Conservation (phyloP, 768 basidiomycete genomes). For the Lentinula raphanica region DNA sequence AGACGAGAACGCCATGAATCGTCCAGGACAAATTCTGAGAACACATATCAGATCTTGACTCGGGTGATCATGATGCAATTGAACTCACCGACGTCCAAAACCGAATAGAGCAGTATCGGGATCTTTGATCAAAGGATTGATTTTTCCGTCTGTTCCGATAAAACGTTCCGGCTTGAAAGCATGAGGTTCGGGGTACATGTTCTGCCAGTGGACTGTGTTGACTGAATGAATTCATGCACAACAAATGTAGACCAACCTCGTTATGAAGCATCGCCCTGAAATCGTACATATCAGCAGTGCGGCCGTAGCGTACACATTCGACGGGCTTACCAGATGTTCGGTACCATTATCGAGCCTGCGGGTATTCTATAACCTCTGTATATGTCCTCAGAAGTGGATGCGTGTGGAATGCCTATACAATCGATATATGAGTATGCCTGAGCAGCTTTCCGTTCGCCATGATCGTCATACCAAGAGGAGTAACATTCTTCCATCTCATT, state of each 20-base stretch:
- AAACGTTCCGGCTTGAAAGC: slow-evolving; percentile 24
- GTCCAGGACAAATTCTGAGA: slow-evolving; percentile 10
- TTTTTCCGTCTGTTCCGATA: slow-evolving; percentile 12
- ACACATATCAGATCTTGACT: too few relatives aligned
- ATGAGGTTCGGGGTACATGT: slow-evolving; percentile 21
- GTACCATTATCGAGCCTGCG: slow-evolving; percentile 22
- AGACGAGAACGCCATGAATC: slow-evolving; percentile 7
- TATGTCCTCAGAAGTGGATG: slow-evolving; percentile 19
- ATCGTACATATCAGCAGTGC: background rate
- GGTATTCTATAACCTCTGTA: slow-evolving; percentile 24
- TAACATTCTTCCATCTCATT: slow-evolving; percentile 8
- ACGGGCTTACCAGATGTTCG: slow-evolving; percentile 20
- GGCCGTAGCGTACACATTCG: background rate
- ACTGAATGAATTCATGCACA: too few relatives aligned
- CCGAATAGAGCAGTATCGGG: slow-evolving; percentile 7
- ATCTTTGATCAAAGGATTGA: slow-evolving; percentile 6
- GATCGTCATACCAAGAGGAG: slow-evolving; percentile 7
- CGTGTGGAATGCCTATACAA: slow-evolving; percentile 18
- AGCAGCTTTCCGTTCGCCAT: too few relatives aligned
- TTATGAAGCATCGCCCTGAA: slow-evolving; percentile 24
- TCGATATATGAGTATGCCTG: too few relatives aligned
- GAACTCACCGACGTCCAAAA: slow-evolving; percentile 5
- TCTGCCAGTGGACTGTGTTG: too few relatives aligned
- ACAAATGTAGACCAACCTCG: too few relatives aligned
- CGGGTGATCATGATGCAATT: background rate